Conservation (phyloP, 257 asterid genomes). For the Coffea eugenioides region DNA sequence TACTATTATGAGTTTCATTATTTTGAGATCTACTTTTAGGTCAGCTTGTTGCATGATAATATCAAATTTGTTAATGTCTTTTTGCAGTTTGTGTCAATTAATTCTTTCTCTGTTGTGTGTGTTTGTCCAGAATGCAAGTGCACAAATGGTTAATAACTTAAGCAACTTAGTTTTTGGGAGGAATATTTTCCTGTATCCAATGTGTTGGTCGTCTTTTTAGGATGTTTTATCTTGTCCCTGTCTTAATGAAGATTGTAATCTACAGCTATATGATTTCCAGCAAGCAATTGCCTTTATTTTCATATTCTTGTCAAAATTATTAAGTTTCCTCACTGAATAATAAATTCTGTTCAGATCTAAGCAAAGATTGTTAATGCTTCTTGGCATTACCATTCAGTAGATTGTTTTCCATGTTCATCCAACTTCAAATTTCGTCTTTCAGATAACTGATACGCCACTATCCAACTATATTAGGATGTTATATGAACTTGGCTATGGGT, state of each 20-base stretch:
- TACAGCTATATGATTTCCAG: neutral
- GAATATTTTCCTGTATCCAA: neutral
- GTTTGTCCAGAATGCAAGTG: neutral
- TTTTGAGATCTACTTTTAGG: neutral
- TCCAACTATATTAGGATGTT: neutral
- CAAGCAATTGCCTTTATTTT: neutral
- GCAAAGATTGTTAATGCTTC: neutral
- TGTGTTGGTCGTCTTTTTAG: neutral
- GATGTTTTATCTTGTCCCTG: neutral
- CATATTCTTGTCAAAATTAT: neutral
- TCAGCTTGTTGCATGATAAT: neutral
- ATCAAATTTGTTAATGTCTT: neutral
- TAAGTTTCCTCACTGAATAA: no score
- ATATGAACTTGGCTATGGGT: neutral
- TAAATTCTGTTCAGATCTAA: neutral
- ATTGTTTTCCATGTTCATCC: neutral
- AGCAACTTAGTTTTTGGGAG: neutral
- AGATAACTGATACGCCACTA: neutral
- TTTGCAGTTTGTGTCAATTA: conserved; percentile 2
- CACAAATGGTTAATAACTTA: neutral
- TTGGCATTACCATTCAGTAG: neutral
- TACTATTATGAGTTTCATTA: neutral
- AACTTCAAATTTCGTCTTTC: neutral
- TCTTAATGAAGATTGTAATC: neutral
- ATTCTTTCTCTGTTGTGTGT: neutral